These are phyloP conservation scores for Tetradesmus lagerheimii DNA, from an alignment of 139 green algal species.

Conservation along the genomic window DNA sequence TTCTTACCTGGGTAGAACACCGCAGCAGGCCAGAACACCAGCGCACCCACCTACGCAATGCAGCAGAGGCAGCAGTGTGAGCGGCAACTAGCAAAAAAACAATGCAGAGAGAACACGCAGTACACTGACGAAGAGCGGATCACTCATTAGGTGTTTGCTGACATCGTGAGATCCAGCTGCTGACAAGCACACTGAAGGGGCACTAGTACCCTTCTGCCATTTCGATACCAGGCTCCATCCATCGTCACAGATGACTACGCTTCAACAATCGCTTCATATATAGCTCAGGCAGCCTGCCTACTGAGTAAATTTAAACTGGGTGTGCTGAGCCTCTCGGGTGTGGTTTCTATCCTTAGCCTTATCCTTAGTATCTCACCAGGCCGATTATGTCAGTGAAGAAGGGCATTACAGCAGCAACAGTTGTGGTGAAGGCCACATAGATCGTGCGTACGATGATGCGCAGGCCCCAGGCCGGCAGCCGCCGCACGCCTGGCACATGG, in stretches of 20 bases:
- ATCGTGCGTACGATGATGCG: slow-evolving; percentile 18
- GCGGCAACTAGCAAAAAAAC: too few species aligned
- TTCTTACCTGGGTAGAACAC: slow-evolving; percentile 37
- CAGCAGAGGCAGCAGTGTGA: not conserved
- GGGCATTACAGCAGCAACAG: slow-evolving; percentile 67
- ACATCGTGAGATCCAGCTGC: too few species aligned
- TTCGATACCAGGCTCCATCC: too few species aligned
- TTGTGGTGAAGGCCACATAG: slow-evolving; percentile 60
- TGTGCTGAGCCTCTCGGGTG: too few species aligned
- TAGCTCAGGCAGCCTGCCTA: too few species aligned
- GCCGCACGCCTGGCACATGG: slow-evolving; percentile 38
- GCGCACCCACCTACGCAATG: slow-evolving; percentile 21
- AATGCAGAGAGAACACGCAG: not conserved
- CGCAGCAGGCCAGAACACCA: slow-evolving; percentile 49
- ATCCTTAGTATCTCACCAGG: not conserved
- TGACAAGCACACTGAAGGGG: too few species aligned
- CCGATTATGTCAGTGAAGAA: slow-evolving; percentile 73
- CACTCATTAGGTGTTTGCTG: too few species aligned
- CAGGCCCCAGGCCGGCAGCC: not conserved
- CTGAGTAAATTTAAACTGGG: too few species aligned
- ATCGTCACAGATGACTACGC: too few species aligned
- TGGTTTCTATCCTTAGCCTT: too few species aligned
- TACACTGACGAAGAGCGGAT: not conserved
- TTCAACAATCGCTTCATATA: too few species aligned
- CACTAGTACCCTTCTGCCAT: too few species aligned